Evolutionary conservation across 257 asterid species (phyloP).

Genomic region (Misopates orontium): DNA sequence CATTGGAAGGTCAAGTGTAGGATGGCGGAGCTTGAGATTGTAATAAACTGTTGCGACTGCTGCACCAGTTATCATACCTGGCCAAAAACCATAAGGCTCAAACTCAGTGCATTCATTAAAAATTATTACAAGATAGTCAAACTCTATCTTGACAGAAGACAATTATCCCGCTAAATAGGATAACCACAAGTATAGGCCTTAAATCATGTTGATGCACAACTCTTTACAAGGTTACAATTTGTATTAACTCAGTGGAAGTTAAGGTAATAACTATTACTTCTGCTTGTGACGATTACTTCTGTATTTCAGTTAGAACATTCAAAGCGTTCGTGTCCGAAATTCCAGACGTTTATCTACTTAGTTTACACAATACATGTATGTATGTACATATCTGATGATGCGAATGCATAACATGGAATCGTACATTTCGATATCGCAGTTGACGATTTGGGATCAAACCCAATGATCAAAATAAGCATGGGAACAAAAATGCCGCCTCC

Average conservation of each 20-base stretch:
- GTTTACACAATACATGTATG: not conserved
- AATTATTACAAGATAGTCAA: not conserved
- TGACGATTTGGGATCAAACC: slow-evolving; percentile 60
- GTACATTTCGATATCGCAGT: slow-evolving; percentile 68
- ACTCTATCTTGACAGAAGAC: not conserved
- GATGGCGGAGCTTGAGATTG: slow-evolving; percentile 62
- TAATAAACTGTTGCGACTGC: slow-evolving; percentile 57
- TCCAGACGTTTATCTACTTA: too few species aligned
- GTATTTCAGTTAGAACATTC: not conserved
- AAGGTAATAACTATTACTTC: too few species aligned
- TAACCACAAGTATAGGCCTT: too few species aligned
- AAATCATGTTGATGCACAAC: too few species aligned
- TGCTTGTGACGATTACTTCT: not conserved
- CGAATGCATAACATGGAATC: not conserved
- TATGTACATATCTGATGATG: too few species aligned
- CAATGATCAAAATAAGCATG: slow-evolving; percentile 52
- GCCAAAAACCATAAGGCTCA: slow-evolving; percentile 13
- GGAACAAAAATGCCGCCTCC: slow-evolving; percentile 72
- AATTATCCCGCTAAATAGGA: too few species aligned
- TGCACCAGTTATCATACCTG: slow-evolving; percentile 69
- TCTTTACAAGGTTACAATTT: too few species aligned
- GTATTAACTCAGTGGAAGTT: not conserved
- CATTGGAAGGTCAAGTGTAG: slow-evolving; percentile 53
- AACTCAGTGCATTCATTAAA: not conserved
- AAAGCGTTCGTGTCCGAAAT: too few species aligned